Evolutionary conservation across 1,284 basidiomycete genomes (phyloP), one percentile per base, ranked within the genome.

Genomic region (Papiliotrema laurentii): DNA sequence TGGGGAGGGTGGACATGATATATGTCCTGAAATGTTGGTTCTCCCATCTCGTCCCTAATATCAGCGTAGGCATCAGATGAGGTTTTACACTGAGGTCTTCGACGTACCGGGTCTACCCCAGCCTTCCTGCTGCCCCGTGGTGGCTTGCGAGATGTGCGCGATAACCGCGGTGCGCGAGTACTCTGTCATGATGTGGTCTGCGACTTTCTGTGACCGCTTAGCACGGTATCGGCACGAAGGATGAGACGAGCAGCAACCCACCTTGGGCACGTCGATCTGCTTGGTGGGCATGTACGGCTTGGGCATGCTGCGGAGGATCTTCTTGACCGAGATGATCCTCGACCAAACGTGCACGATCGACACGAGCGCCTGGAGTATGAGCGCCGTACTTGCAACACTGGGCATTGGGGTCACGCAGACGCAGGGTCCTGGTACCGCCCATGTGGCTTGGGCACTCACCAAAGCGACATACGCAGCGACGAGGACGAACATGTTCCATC

Each of bases 101-200:
- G 24, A 70, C 79, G 49, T 55, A 83, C 85, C 84, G 51, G 84
- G 87, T 57, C 77, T 74, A 16, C 88, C 88, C 87, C 88, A 91
- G 13, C 89, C 89, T 52, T 84, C 81, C 58, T 87, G 88, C 52
- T 76, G 74, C 1, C 79, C 80, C 39, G 82, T 80, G 58, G 81
- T 84, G 11, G 89, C 87, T 54, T 85, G 79, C 13, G 84, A 84
- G 61, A 87, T 82, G 68, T 86, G 82, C 14, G 84, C 79, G 53
- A 90, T 80, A 37, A 89, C 76, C 58, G 86, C 86, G 22, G 85
- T 79, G 18, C 89, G 81, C 5, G 83, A 80, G 67, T 87, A 89
- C 63, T 92, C 89, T 56, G 85, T 83, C 53, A 80, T 77, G 52
- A 91, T 81, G 63, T 86, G 86, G 48, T 80, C 77, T 56, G 84